These are phyloP conservation scores for Wolfiporia cocos DNA, from an alignment of 1,284 basidiomycete genomes.

Conservation along the genomic window DNA sequence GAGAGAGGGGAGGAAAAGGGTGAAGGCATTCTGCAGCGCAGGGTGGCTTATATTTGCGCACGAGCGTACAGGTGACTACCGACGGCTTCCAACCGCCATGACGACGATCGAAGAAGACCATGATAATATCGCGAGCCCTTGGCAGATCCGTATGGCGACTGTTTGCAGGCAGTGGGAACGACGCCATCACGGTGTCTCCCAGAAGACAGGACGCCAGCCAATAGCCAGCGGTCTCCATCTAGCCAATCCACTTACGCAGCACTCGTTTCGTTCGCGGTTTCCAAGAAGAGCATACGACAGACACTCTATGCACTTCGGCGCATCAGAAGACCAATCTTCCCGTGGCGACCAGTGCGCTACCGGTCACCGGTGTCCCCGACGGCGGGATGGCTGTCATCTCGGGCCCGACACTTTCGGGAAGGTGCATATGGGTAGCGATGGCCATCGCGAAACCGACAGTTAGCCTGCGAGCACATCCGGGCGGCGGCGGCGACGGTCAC, in stretches of 20 bases:
- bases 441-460: too few relatives aligned
- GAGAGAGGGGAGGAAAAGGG: conserved; percentile 29
- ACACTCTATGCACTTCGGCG: too few relatives aligned
- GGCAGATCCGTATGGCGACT: conserved; percentile 1
- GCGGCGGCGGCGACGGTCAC: too few relatives aligned
- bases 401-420: too few relatives aligned
- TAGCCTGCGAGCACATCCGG: too few relatives aligned
- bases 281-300: too few relatives aligned
- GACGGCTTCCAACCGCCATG: conserved; percentile 18
- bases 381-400: too few relatives aligned
- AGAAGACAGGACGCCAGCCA: conserved; percentile 2
- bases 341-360: too few relatives aligned
- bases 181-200: background rate
- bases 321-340: too few relatives aligned
- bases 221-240: background rate
- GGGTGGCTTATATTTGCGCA: conserved; percentile 12
- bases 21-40: conserved; percentile 18
- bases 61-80: conserved; percentile 2
- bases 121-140: too few relatives aligned
- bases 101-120: conserved; percentile 21
- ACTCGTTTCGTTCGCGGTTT: background rate
- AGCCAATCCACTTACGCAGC: conserved; percentile 2
- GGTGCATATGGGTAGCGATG: too few relatives aligned
- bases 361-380: too few relatives aligned
- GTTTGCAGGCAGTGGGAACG: background rate